A percentile compares a stretch with the other conserved stretches of the same genome.
phyloP scores from a whole-genome alignment of 2,329 filamentous ascomycete species.

The Fusarium ramigenum region DNA sequence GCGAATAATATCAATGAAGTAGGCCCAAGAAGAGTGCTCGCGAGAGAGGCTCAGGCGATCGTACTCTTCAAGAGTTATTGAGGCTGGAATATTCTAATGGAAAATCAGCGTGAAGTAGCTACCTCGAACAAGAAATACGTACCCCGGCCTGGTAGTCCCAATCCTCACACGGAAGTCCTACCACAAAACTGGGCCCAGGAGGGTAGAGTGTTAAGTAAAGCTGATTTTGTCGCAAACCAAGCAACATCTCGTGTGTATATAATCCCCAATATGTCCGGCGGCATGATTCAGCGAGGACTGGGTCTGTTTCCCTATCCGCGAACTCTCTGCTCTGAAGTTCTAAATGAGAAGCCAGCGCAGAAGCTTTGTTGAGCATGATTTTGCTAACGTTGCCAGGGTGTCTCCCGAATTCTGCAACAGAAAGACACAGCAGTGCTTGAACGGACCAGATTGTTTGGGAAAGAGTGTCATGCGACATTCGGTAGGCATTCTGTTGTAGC shows the following conservation, averaged over 20 bases:
- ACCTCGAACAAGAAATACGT: neutral
- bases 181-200: neutral
- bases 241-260: constrained; percentile 34
- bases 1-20: constrained; percentile 33
- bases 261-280: constrained; percentile 41
- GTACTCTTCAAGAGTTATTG: constrained; percentile 28
- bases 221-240: constrained; percentile 21
- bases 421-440: constrained; percentile 34
- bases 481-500: constrained; percentile 19
- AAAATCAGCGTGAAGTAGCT: neutral
- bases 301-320: constrained; percentile 16
- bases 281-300: constrained; percentile 37
- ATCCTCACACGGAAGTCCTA: constrained; percentile 40
- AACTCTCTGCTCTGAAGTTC: constrained; percentile 33
- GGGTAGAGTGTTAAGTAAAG: constrained; percentile 16
- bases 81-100: constrained; percentile 23
- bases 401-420: constrained; percentile 32
- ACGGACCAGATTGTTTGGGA: constrained; percentile 36
- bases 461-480: constrained; percentile 21
- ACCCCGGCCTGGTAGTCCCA: constrained; percentile 37
- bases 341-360: constrained; percentile 26
- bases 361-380: constrained; percentile 14
- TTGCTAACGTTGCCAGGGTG: neutral
- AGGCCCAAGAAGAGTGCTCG: constrained; percentile 38
- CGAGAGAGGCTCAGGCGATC: neutral